Evolutionary conservation across 2,329 filamentous ascomycete species (phyloP).

Genomic region (Fusarium sp.): DNA sequence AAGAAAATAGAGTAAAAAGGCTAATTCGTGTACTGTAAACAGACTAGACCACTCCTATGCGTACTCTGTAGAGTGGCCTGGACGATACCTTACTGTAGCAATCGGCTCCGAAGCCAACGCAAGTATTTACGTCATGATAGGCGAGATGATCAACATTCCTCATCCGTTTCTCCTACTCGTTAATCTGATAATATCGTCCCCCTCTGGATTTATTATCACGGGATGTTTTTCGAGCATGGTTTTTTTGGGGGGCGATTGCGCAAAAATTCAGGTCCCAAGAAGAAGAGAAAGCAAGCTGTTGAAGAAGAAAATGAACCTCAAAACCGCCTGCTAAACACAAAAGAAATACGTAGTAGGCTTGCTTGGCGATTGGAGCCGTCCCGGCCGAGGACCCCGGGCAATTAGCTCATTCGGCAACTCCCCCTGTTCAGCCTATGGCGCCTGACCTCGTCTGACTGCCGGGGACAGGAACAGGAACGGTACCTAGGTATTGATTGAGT

Average conservation of each 20-base stretch:
- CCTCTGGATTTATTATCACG: not conserved
- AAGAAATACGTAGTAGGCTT: constrained; percentile 16
- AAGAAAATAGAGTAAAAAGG: not conserved
- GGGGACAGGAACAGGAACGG: constrained; percentile 8
- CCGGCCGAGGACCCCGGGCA: constrained; percentile 27
- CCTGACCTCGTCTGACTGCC: constrained; percentile 35
- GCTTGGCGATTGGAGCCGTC: constrained; percentile 26
- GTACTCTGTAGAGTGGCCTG: no score
- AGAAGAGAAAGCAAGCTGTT: not conserved
- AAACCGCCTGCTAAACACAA: constrained; percentile 1
- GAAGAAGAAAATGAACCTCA: not conserved
- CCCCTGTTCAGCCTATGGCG: constrained; percentile 27
- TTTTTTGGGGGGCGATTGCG: no score
- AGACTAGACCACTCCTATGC: not conserved
- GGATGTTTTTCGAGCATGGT: no score
- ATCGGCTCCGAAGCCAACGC: not conserved
- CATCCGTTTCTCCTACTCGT: not conserved
- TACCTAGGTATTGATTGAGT: no score
- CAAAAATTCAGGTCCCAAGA: not conserved
- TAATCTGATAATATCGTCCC: not conserved
- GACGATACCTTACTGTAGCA: not conserved
- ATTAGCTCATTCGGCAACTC: constrained; percentile 26
- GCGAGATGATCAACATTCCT: constrained; percentile 10
- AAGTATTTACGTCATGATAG: constrained; percentile 19
- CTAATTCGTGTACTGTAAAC: not conserved